Conservation (phyloP, 2,329 filamentous ascomycete species). For the Didymellaceae sp. region DNA sequence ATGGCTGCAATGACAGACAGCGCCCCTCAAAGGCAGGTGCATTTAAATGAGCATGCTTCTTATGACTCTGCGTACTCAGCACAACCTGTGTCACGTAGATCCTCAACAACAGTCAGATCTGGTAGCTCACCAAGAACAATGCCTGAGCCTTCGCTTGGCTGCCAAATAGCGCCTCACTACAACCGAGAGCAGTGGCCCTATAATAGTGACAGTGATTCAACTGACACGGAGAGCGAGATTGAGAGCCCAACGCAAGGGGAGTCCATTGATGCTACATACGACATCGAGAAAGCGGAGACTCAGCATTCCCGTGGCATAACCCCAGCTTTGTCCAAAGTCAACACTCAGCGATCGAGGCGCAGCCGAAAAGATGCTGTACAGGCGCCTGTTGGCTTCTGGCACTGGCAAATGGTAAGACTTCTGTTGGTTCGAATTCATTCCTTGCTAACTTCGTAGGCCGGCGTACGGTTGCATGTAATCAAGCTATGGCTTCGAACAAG, state of each 20-base stretch:
- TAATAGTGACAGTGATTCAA: constrained; percentile 17
- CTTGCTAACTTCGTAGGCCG: constrained; percentile 21
- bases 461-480: constrained; percentile 38
- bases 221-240: constrained; percentile 16
- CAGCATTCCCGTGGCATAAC: constrained; percentile 16
- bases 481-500: constrained; percentile 38
- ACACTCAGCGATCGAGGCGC: constrained; percentile 27
- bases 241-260: constrained; percentile 6
- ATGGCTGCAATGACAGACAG: too few species aligned
- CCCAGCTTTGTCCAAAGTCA: constrained; percentile 16
- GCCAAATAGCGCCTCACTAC: constrained; percentile 38
- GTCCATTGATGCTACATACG: constrained; percentile 1
- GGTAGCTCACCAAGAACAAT: constrained; percentile 11
- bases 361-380: constrained; percentile 21
- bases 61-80: neutral
- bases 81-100: neutral
- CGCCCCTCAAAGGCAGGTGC: too few species aligned
- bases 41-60: neutral
- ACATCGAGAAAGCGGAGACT: constrained; percentile 34
- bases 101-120: constrained; percentile 4
- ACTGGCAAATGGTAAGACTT: constrained; percentile 34
- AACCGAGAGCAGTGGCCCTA: constrained; percentile 23
- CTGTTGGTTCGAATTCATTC: neutral
- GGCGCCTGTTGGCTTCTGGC: constrained; percentile 36
- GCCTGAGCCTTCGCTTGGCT: constrained; percentile 28